Evolutionary conservation across 2,329 filamentous ascomycete genomes (phyloP).

Genomic region (Ceratocystis destructans): DNA sequence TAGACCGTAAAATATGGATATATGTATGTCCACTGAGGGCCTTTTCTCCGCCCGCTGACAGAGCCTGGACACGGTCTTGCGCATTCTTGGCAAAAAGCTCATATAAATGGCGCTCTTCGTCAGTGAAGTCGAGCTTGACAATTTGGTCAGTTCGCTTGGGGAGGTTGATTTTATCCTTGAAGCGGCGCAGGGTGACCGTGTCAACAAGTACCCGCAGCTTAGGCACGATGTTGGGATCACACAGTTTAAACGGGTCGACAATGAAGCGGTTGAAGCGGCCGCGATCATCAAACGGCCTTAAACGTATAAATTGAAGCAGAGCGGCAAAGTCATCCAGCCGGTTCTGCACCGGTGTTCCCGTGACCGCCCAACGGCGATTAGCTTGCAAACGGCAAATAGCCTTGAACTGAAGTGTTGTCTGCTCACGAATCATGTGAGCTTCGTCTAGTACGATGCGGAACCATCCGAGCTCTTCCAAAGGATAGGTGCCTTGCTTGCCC

Average conservation of each 20-base stretch:
- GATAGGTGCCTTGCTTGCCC: constrained; percentile 44
- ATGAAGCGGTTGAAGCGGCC: constrained; percentile 67
- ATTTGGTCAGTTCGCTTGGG: constrained; percentile 60
- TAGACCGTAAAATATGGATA: constrained; percentile 82
- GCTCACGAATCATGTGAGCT: constrained; percentile 85
- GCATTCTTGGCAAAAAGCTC: constrained; percentile 74
- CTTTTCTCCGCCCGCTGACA: constrained; percentile 45
- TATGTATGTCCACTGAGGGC: constrained; percentile 75
- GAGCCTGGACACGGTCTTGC: constrained; percentile 61
- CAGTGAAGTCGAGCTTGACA: constrained; percentile 59
- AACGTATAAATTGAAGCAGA: constrained; percentile 68
- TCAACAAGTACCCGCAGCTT: constrained; percentile 83
- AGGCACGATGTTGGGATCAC: constrained; percentile 68
- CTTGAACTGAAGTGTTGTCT: constrained; percentile 67
- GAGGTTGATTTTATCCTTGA: constrained; percentile 83
- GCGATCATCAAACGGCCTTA: constrained; percentile 73
- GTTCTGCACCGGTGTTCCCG: constrained; percentile 91
- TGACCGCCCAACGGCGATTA: constrained; percentile 87
- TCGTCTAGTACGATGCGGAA: constrained; percentile 91
- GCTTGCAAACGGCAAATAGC: constrained; percentile 69
- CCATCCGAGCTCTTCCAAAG: constrained; percentile 70
- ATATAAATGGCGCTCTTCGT: constrained; percentile 64
- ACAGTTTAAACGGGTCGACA: constrained; percentile 71
- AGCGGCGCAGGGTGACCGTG: constrained; percentile 79
- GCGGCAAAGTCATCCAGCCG: constrained; percentile 79